phyloP scores from a whole-genome alignment of 768 basidiomycete genomes.

The Mycena albidolilacea region DNA sequence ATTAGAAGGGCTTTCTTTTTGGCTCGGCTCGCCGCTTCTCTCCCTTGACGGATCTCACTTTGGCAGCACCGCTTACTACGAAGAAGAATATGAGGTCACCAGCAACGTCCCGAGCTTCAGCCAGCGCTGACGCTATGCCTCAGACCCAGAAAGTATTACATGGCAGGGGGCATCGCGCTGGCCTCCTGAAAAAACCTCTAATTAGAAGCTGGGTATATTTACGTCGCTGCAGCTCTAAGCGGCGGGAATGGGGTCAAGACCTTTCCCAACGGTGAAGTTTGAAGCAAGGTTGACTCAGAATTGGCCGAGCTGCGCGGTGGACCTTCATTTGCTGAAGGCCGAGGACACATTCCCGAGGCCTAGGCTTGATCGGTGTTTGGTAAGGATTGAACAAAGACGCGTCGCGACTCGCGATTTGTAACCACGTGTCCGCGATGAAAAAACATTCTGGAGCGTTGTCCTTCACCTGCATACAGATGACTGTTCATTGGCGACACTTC shows the following conservation, averaged over 20 bases:
- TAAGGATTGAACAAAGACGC: not conserved
- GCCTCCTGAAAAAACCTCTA: constrained; percentile 5
- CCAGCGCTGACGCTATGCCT: not conserved
- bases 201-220: constrained; percentile 3
- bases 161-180: not conserved
- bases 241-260: not conserved
- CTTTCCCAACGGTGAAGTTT: not conserved
- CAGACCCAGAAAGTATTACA: not conserved
- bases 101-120: not conserved
- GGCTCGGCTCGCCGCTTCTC: constrained; percentile 14
- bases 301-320: constrained; percentile 2
- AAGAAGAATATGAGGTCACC: not conserved
- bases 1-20: constrained; percentile 19
- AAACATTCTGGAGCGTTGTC: too few species aligned
- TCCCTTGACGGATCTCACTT: not conserved
- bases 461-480: too few species aligned
- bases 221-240: not conserved
- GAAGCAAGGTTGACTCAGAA: constrained; percentile 7
- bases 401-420: not conserved
- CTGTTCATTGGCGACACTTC: not conserved
- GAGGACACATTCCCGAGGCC: not conserved
- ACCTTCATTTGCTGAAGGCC: constrained; percentile 5
- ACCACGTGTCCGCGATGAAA: too few species aligned
- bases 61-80: not conserved
- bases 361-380: not conserved